Percentiles rank a stretch among this genome's conserved stretches.
Conservation (phyloP, 176 grass and related monocot species). For the Oryza nivara region DNA sequence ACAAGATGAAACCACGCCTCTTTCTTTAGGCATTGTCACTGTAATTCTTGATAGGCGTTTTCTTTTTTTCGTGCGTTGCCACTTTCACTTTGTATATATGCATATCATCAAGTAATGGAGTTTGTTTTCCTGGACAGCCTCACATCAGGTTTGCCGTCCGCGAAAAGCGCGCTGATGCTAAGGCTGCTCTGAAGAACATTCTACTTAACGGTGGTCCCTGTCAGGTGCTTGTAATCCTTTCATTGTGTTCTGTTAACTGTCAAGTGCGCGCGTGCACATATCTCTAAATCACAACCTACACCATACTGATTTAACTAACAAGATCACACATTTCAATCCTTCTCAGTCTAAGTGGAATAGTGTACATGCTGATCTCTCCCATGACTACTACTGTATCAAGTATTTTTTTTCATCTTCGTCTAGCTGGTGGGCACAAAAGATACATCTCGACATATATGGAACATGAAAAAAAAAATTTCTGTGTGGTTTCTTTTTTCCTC, state of each 20-base stretch:
- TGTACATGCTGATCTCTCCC: background rate
- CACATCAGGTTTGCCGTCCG: conserved; percentile 54
- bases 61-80: background rate
- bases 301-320: background rate
- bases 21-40: background rate
- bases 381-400: background rate
- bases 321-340: background rate
- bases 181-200: conserved; percentile 69
- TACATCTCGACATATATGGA: background rate
- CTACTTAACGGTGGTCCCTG: conserved; percentile 57
- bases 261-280: background rate
- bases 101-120: background rate
- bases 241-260: background rate
- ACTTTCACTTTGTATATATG: background rate
- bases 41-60: background rate
- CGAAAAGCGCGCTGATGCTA: conserved; percentile 73
- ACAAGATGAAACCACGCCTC: background rate
- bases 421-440: background rate
- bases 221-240: conserved; percentile 47
- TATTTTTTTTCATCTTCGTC: background rate
- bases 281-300: background rate
- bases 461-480: background rate
- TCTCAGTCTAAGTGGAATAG: background rate
- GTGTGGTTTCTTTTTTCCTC: background rate
- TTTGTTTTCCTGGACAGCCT: conserved; percentile 49